phyloP scores from a whole-genome alignment of 2,329 filamentous ascomycete species.

The Calonectria hawksworthii region DNA sequence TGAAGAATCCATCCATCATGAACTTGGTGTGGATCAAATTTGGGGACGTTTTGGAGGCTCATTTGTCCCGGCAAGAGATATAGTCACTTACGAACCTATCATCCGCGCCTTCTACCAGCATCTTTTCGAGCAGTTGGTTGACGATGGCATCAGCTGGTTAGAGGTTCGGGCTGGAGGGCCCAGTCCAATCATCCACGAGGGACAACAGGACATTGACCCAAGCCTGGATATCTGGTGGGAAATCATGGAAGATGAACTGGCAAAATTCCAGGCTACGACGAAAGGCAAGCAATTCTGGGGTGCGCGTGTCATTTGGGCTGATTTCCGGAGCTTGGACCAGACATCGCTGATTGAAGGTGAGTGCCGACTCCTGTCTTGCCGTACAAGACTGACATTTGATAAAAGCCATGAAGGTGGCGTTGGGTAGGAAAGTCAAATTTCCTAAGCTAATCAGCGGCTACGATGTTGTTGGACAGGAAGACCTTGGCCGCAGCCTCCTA shows the following conservation, averaged over 20 bases:
- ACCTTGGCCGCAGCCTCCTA: background rate
- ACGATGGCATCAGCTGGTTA: conserved; percentile 13
- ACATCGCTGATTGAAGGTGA: background rate
- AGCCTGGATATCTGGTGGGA: conserved; percentile 12
- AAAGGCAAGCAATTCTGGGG: conserved; percentile 15
- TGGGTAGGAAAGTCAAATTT: conserved; percentile 8
- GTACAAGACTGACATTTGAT: background rate
- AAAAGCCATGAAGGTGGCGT: conserved; percentile 6
- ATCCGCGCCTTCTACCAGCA: conserved; percentile 4
- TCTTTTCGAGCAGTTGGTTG: background rate
- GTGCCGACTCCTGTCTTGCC: background rate
- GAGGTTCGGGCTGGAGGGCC: background rate
- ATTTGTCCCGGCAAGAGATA: background rate
- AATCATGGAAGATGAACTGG: conserved; percentile 1
- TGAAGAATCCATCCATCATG: conserved; percentile 3
- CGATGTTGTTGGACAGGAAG: conserved; percentile 7
- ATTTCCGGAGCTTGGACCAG: background rate
- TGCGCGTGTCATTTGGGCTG: conserved; percentile 2
- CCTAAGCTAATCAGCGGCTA: conserved; percentile 2
- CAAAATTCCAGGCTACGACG: background rate
- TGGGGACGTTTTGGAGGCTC: background rate
- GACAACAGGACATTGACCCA: background rate
- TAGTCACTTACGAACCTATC: conserved; percentile 9
- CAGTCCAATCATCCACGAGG: background rate
- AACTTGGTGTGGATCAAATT: conserved; percentile 5